Base-by-base conservation (phyloP, 2,329 filamentous ascomycete species). In the Trichoderma sp. region DNA sequence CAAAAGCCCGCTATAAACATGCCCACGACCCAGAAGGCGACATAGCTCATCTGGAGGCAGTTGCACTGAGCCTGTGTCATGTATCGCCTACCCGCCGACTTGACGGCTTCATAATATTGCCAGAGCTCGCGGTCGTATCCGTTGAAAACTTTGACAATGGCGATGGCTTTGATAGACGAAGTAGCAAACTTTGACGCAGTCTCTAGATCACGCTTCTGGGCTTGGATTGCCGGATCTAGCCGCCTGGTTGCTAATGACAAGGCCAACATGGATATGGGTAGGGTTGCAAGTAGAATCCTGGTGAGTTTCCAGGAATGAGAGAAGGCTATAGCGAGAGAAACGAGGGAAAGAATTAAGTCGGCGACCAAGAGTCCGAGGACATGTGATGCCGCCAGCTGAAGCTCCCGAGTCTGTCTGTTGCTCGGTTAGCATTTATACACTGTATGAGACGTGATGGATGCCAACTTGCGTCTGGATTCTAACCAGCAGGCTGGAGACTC, bases 1-100 rank as follows among this genome's bases (percentile, higher is more conserved):
- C 93, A 97, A 77, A 98, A 98, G 0, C 94, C 95, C 71, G 94
- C 88, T 0, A 97, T 91, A 75, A 98, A 98, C 79, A 98, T 90
- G 2, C 85, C 86, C 4, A 94, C 87, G 34, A 92, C 90, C 83
- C 94, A 90, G 75, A 97, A 88, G 61, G 91, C 90, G 66, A 93
- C 86, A 62, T 92, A 88, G 0, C 90, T 91, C 77, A 93, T 90
- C 77, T 97, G 94, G 3, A 90, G 79, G 0, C 92, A 90, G 74
- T 90, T 92, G 18, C 89, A 86, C 60, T 88, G 85, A 0, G 92
- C 92, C 78, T 95, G 93, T 18, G 87, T 82, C 12, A 90, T 82
- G 75, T 94, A 97, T 67, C 88, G 86, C 1, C 79, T 81, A 26
- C 89, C 89, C 1, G 93, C 91, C 7, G 83, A 80, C 58, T 84